Evolutionary conservation across 805 yeast species (phyloP), one percentile per base, ranked within the genome.

Genomic region (Metschnikowia peoriensis): DNA sequence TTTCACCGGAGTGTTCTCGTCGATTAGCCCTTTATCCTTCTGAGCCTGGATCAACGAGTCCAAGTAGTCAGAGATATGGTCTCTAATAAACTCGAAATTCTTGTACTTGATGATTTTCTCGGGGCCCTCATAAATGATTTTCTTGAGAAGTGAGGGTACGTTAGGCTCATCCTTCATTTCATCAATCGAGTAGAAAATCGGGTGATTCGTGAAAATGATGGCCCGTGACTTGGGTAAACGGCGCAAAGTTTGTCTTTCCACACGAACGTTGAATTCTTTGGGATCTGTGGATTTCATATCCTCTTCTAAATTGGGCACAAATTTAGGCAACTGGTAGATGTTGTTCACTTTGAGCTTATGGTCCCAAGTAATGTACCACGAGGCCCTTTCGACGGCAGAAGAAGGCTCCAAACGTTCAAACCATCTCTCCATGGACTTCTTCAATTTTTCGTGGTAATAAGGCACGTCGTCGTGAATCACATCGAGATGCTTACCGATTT

Each of bases 161-260:
- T 89, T 66, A 1, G 89, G 83, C 57, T 86, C 96, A 22, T 89
- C 96, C 59, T 85, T 88, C 70, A 84, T 81, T 51, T 88, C 93
- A 39, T 87, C 92, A 41, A 88, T 82, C 2, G 87, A 80, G 66
- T 88, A 88, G 63, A 85, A 87, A n/a, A 85, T 75, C 5, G 91
- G 92, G 64, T 86, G 92, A 63, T 86, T 86, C 28, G 90, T 83
- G 72, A 86, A 86, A 46, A 86, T 82, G 54, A 86, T 82, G 2
- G 90, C 90, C 44, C 73, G 61, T 0, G 86, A 69, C 63, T 76
- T 83, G 38, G 92, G 91, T 49, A 86, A 73, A 61, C 86, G 75
- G 63, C 90, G 74, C 52, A 86, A 70, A 1, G 91, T 83, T 66
- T 86, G 92, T 59, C 90, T 77, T 66, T 86, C 90, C 8, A 85